Base-by-base conservation (phyloP, 2,329 filamentous ascomycete species). In the Gliomastix tumulicola region DNA sequence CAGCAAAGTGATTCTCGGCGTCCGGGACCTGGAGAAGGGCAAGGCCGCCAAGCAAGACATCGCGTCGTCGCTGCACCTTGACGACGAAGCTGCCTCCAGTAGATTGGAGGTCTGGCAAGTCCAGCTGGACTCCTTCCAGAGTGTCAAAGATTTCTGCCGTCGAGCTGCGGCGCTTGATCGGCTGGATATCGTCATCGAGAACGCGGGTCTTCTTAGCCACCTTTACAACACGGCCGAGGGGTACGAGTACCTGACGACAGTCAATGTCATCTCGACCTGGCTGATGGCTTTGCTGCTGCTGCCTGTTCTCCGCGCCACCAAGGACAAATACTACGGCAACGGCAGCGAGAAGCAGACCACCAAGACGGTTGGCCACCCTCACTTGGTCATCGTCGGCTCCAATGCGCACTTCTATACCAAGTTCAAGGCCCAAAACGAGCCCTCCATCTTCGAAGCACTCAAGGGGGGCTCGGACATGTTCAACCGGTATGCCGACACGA, bases 101-200 rank as follows among this genome's bases (percentile, higher is more conserved):
- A 48, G 40, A 3, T 49, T 70, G 20, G 57, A 71, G 31, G 66
- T 73, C 12, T 75, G 69, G 69, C 39, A 54, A 10, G 47, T 76
- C 6, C 70, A 76, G 43, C 59, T 74, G 42, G 46, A 44, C 10
- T 62, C 54, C 13, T 31, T 7, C 22, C 30, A 21, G 22, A 69
- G 62, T 21, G 58, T 74, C 23, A 51, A 54, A 32, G 52, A 50
- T 2, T 74, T 76, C 38, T 59, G 53, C 5, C 43, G 32, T 1
- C 56, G 59, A 5, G 45, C 57, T 2, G 43, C 57, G 7, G 46
- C 54, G 12, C 50, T 69, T n/a, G 42, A 55, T 3, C 55, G 60
- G 10, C 39, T 72, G 5, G 66, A 72, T 43, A 56, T 59, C 22
- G 53, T 62, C 22, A 48, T 69, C 25, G 51, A 56, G 37, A 72